Evolutionary conservation across 1,284 basidiomycete species (phyloP).

Genomic region (Omphalotus olearius): DNA sequence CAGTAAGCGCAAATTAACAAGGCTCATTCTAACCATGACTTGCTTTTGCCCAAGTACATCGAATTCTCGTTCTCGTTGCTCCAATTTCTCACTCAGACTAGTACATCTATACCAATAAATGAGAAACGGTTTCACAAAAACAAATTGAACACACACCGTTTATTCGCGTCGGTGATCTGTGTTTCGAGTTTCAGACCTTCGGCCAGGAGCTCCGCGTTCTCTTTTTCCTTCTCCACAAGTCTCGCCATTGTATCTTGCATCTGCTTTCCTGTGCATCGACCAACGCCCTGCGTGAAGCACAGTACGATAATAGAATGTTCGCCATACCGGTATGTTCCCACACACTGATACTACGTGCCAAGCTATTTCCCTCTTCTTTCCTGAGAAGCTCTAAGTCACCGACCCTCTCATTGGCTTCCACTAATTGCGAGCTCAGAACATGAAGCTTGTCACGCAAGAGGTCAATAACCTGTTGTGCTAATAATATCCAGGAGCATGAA

Average conservation of each 20-base stretch:
- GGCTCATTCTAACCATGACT: neutral
- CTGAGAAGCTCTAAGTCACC: conserved; percentile 32
- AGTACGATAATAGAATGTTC: neutral
- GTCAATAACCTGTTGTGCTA: conserved; percentile 49
- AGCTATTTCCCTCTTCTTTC: conserved; percentile 25
- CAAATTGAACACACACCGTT: conserved; percentile 19
- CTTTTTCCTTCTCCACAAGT: conserved; percentile 27
- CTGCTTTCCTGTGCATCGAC: conserved; percentile 21
- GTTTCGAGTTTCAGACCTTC: conserved; percentile 20
- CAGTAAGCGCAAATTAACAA: neutral
- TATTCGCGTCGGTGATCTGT: conserved; percentile 16
- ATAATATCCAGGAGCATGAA: conserved; percentile 3
- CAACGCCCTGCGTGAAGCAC: neutral
- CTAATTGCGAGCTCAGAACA: conserved; percentile 37
- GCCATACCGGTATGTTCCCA: conserved; percentile 25
- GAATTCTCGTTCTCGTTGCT: conserved; percentile 1
- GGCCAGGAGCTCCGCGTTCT: conserved; percentile 23
- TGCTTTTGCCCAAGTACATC: conserved; percentile 5
- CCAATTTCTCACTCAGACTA: neutral
- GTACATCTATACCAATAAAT: neutral
- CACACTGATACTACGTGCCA: conserved; percentile 21
- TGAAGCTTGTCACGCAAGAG: conserved; percentile 48
- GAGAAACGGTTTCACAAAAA: neutral
- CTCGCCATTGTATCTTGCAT: conserved; percentile 24
- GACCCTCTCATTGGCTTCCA: conserved; percentile 35